phyloP scores from a whole-genome alignment of 305 asterid species.

The Rubia tinctorum region DNA sequence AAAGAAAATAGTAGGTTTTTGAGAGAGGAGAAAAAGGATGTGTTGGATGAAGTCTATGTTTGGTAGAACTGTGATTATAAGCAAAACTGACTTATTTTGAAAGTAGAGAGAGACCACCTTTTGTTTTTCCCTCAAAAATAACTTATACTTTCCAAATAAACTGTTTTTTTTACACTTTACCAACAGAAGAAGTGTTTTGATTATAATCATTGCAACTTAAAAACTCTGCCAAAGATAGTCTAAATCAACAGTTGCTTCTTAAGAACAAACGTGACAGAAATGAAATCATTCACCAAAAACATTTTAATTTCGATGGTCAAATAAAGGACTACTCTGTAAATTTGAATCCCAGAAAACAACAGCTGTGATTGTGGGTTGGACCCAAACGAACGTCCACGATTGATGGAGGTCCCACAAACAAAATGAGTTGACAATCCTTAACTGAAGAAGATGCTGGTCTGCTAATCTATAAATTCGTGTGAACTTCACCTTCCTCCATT shows the following conservation, averaged over 20 bases:
- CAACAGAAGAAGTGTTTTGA: too few relatives aligned
- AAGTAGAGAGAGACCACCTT: too few relatives aligned
- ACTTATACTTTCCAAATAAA: too few relatives aligned
- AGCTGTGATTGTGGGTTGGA: neutral
- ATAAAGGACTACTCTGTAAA: neutral
- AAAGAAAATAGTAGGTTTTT: too few relatives aligned
- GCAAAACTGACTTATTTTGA: too few relatives aligned
- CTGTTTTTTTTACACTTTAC: too few relatives aligned
- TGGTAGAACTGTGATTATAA: too few relatives aligned
- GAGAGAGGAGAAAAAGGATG: too few relatives aligned
- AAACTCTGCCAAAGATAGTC: too few relatives aligned
- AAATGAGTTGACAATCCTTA: neutral
- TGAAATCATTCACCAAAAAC: neutral
- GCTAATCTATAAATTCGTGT: neutral
- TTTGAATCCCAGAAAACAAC: neutral
- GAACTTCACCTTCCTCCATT: neutral
- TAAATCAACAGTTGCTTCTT: neutral
- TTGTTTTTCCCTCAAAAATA: too few relatives aligned
- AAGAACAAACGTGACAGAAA: neutral
- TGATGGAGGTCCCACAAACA: slow-evolving; percentile 4
- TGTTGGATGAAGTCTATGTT: too few relatives aligned
- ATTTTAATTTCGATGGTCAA: neutral
- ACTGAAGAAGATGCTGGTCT: slow-evolving; percentile 7
- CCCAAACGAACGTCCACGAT: neutral
- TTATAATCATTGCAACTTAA: too few relatives aligned